phyloP scores from a whole-genome alignment of 345 rosid species.

The Eucalyptus sp. region DNA sequence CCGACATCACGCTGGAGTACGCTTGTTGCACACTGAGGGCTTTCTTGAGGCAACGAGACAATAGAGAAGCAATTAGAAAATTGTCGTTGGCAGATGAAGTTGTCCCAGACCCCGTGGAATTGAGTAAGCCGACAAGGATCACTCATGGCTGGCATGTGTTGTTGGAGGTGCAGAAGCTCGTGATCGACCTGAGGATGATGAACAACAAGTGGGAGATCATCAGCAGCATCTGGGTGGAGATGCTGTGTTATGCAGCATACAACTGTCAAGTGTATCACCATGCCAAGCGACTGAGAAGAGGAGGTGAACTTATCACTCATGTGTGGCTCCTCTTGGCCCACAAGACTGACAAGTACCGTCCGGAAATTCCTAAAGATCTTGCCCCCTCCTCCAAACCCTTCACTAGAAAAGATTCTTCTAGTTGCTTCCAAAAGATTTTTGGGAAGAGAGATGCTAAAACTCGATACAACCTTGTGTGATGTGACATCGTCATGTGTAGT shows the following conservation, averaged over 20 bases:
- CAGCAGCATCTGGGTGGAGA: slow-evolving; percentile 1
- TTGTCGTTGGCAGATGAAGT: neutral
- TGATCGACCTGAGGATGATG: neutral
- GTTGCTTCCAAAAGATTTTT: neutral
- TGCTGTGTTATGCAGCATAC: neutral
- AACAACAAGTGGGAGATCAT: neutral
- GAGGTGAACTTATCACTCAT: slow-evolving; percentile 4
- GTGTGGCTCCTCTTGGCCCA: slow-evolving; percentile 3
- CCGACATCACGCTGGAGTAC: neutral
- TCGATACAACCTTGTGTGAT: neutral
- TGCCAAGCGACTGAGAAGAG: neutral
- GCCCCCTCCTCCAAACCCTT: neutral
- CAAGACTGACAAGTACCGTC: neutral
- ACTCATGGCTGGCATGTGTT: neutral
- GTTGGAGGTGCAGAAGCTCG: neutral
- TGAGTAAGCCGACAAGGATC: neutral
- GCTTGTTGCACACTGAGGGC: neutral
- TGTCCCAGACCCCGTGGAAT: neutral
- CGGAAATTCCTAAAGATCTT: neutral
- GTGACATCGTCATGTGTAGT: neutral
- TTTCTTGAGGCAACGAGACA: neutral
- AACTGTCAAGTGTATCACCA: neutral
- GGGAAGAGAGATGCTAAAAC: neutral
- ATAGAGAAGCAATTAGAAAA: neutral
- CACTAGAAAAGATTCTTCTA: neutral